Evolutionary conservation across 2,329 filamentous ascomycete species (phyloP).

Genomic region (Pseudocercospora eumusae): DNA sequence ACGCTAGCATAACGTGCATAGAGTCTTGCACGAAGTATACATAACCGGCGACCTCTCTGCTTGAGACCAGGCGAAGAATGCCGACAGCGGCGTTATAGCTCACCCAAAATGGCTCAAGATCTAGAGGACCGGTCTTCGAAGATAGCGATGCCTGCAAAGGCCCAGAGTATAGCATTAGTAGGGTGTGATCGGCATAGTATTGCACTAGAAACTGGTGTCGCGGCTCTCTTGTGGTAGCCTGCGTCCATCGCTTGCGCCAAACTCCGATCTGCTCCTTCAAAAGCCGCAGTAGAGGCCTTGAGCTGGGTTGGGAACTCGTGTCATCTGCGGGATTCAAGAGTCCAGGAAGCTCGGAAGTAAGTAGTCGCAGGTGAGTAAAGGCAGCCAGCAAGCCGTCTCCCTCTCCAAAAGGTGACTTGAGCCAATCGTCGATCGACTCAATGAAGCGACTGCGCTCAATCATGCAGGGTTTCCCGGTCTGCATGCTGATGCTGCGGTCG

Average conservation of each 20-base stretch:
- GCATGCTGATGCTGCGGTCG: conserved; percentile 46
- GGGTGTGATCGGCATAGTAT: conserved; percentile 46
- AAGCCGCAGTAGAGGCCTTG: conserved; percentile 1
- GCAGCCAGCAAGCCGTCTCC: conserved; percentile 44
- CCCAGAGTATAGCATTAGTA: conserved; percentile 44
- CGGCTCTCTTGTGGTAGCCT: conserved; percentile 1
- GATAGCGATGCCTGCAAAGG: conserved; percentile 39
- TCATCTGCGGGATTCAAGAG: conserved; percentile 23
- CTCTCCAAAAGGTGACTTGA: conserved; percentile 37
- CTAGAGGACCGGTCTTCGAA: conserved; percentile 30
- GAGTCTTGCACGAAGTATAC: conserved; percentile 48
- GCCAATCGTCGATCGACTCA: conserved; percentile 43
- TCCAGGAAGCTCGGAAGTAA: conserved; percentile 42
- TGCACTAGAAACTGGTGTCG: conserved; percentile 44
- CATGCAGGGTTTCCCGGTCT: conserved; percentile 49
- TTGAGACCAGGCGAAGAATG: conserved; percentile 40
- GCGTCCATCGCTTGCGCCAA: conserved; percentile 1
- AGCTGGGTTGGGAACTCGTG: not conserved
- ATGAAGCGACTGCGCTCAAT: conserved; percentile 45
- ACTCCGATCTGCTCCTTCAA: not conserved
- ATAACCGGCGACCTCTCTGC: conserved; percentile 32
- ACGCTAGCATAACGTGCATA: conserved; percentile 48
- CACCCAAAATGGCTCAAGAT: conserved; percentile 34
- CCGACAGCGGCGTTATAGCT: conserved; percentile 40
- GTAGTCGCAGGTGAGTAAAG: conserved; percentile 42